Conservation (phyloP, 257 asterid species). For the Rubia yunnanensis region DNA sequence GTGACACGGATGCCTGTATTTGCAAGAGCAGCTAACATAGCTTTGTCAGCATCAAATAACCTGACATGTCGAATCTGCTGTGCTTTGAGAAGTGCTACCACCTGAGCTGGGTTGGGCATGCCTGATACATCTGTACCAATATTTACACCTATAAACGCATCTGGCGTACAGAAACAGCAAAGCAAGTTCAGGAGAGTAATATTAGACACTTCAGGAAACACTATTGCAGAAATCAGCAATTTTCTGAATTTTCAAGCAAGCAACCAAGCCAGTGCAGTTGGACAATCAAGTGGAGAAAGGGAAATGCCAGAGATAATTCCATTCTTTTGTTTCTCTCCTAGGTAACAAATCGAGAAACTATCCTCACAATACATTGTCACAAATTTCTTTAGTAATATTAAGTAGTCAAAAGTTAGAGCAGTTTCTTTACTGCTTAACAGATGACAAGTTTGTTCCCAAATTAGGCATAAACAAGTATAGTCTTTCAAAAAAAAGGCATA, state of each 20-base stretch:
- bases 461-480: neutral
- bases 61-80: constrained; percentile 78
- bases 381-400: neutral
- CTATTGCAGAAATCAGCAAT: neutral
- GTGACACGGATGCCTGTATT: constrained; percentile 58
- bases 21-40: constrained; percentile 77
- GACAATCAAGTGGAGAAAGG: constrained; percentile 1
- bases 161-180: constrained; percentile 25
- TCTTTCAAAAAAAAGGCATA: no score
- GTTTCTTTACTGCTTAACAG: neutral
- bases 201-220: neutral
- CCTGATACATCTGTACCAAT: constrained; percentile 72
- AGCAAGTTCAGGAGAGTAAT: neutral
- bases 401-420: neutral
- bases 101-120: constrained; percentile 82
- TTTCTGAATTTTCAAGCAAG: no score
- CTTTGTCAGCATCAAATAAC: constrained; percentile 55
- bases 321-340: neutral
- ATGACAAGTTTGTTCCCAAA: neutral
- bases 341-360: neutral
- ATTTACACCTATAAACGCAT: constrained; percentile 72
- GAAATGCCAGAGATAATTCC: neutral
- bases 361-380: neutral
- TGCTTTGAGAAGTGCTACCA: constrained; percentile 73
- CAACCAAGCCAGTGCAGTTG: neutral